phyloP scores from a whole-genome alignment of 306 rosid species.

The Vicia villosa region DNA sequence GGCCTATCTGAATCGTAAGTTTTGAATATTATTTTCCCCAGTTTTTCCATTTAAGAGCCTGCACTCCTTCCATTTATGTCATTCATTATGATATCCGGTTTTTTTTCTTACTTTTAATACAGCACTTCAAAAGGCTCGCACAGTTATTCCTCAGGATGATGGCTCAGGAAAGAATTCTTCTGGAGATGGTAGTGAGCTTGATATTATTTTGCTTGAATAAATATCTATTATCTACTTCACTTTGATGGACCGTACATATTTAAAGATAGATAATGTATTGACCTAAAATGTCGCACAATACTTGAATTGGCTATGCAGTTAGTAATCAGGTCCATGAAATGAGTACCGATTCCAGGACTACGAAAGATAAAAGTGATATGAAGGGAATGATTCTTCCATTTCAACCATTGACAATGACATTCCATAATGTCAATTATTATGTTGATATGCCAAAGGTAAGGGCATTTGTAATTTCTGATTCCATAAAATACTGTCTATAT shows the following conservation, averaged over 20 bases:
- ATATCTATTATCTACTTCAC: not conserved
- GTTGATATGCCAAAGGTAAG: constrained; percentile 89
- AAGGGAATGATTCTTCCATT: constrained; percentile 98
- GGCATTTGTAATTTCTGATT: constrained; percentile 23
- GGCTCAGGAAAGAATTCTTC: constrained; percentile 46
- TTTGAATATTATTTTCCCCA: constrained; percentile 14
- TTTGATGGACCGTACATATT: constrained; percentile 6
- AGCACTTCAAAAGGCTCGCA: constrained; percentile 65
- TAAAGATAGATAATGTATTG: constrained; percentile 9
- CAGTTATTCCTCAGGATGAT: constrained; percentile 51
- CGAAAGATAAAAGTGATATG: constrained; percentile 26
- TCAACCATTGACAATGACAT: constrained; percentile 89
- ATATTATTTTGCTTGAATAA: constrained; percentile 13
- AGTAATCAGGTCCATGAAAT: constrained; percentile 16
- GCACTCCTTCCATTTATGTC: not conserved
- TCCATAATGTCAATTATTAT: constrained; percentile 76
- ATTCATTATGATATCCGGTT: constrained; percentile 12
- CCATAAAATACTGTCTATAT: not conserved
- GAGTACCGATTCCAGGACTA: constrained; percentile 22
- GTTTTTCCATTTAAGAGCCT: constrained; percentile 7
- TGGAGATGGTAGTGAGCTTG: constrained; percentile 46
- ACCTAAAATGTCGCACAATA: constrained; percentile 14
- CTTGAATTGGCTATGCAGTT: constrained; percentile 45
- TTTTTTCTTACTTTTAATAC: constrained; percentile 31
- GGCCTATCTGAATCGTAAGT: constrained; percentile 81